Evolutionary conservation across 345 rosid species (phyloP), one percentile per base, ranked within the genome.

Genomic region (Streptanthus diversifolius): DNA sequence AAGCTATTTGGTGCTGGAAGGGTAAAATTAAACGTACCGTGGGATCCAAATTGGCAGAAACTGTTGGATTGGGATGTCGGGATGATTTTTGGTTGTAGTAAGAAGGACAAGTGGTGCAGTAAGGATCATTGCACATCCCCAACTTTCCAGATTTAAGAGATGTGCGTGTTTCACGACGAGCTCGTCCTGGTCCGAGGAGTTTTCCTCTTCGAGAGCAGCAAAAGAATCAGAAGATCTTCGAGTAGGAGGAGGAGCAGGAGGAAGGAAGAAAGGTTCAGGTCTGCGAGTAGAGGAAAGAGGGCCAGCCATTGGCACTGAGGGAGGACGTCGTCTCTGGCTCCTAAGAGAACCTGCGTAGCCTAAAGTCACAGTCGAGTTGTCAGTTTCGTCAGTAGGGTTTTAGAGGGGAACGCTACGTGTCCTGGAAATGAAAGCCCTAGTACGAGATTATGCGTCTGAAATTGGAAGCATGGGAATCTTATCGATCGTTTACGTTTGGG

Each of bases 111-210:
- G 19, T 15, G 18, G 22, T 17, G 8, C 51, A 44, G 22, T 44
- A 44, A 17, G 51, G 51, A 17, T 44, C 11, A 44, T 44, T 17
- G 51, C 51, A 44, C 89, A 84, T 77, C 25, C 97, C 97, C 59
- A 86, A 55, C 53, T 83, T 90, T n/a, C 98, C 96, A 75, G 98
- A 90, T 83, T 86, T 86, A 74, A 82, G 70, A 89, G 77, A 85
- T 90, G 86, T 39, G 81, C 84, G 76, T 89, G 92, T 77, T 81
- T 87, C 56, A 58, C 56, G 15, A 72, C 80, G 71, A 77, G 76
- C 13, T 55, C 77, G 6, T 25, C 43, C 2, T 83, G 79, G 77
- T 25, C 58, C 3, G 18, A 13, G 56, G 83, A 81, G 41, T 71
- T 79, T 32, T 71, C 79, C 47, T 78, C 78, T 55, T 80, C 85